Percentiles rank a stretch among this genome's conserved stretches.
Conservation (phyloP, 2,329 filamentous ascomycete species). For the Pseudogymnoascus sp. region DNA sequence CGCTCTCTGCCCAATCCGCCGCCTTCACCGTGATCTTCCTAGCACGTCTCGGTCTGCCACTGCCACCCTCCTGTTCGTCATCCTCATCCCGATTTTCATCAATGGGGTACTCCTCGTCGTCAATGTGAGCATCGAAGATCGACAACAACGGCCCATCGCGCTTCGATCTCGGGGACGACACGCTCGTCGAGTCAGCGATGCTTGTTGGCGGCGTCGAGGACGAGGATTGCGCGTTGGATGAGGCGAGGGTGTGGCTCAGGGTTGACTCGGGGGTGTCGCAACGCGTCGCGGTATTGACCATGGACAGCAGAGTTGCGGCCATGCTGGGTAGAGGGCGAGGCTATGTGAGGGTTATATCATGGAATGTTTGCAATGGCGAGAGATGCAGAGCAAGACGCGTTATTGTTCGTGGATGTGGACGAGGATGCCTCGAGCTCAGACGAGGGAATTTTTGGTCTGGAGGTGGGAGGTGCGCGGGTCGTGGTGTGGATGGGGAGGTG, state of each 20-base stretch:
- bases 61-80: background rate
- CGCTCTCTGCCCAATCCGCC: background rate
- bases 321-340: slow-evolving; percentile 1
- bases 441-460: background rate
- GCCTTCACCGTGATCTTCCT: slow-evolving; percentile 46
- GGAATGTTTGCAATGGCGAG: background rate
- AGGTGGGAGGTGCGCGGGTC: background rate
- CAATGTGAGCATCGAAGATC: slow-evolving; percentile 19
- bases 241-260: slow-evolving; percentile 18
- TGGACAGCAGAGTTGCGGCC: background rate
- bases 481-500: background rate
- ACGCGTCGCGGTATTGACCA: slow-evolving; percentile 1
- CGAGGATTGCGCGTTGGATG: slow-evolving; percentile 24
- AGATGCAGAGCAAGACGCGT: background rate
- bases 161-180: slow-evolving; percentile 39
- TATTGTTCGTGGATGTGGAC: slow-evolving; percentile 1
- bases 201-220: slow-evolving; percentile 59
- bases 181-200: slow-evolving; percentile 53
- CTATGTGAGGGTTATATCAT: background rate
- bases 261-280: slow-evolving; percentile 19
- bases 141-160: slow-evolving; percentile 16
- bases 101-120: background rate
- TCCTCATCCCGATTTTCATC: background rate
- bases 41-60: background rate
- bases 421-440: background rate